Base-by-base conservation (phyloP, 108 stramenopile genomes). In the Aurantiochytrium sp. region DNA sequence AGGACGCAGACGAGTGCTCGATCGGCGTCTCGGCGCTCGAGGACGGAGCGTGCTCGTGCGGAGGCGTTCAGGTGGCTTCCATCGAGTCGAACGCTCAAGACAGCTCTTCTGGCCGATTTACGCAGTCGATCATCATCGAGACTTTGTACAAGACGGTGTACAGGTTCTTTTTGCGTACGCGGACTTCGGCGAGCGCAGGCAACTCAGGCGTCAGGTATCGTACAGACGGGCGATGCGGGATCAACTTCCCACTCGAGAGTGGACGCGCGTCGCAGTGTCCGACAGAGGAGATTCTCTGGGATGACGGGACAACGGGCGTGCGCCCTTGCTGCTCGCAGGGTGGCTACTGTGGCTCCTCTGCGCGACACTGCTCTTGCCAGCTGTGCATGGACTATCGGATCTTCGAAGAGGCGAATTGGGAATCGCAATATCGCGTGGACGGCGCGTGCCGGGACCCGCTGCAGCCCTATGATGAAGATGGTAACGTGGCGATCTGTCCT, bases 221-320 rank as follows among this genome's bases (percentile, higher is more conserved):
- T 48, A 81, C 73, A 27, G 73, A 81, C 45, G 73, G 73, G 1
- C 73, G 73, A 22, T 81, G 73, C 30, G 73, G 73, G 6, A 12
- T 24, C 0, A 48, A 81, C 45, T 81, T 48, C 32, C 73, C 73
- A 12, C 30, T 81, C 21, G 73, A 81, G 15, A 48, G 12, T 24
- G 73, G 73, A n/a, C 42, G 30, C 6, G 73, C 73, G 10, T 81
- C 73, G 6, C 39, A 48, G 24, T 81, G 73, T 24, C 73, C 73
- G 0, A 81, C 73, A 48, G 73, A 81, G 2, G 73, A 81, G 73
- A 81, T 81, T 48, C 73, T 81, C 12, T 81, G 73, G 73, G 73
- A 81, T 81, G 73, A 81, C 24, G 73, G 73, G 8, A 81, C 73
- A 15, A 81, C 45, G 50, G 73, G 73, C 39, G 15, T 48, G 45